phyloP scores from a whole-genome alignment of 768 basidiomycete genomes.

The Trametopsis cervina region DNA sequence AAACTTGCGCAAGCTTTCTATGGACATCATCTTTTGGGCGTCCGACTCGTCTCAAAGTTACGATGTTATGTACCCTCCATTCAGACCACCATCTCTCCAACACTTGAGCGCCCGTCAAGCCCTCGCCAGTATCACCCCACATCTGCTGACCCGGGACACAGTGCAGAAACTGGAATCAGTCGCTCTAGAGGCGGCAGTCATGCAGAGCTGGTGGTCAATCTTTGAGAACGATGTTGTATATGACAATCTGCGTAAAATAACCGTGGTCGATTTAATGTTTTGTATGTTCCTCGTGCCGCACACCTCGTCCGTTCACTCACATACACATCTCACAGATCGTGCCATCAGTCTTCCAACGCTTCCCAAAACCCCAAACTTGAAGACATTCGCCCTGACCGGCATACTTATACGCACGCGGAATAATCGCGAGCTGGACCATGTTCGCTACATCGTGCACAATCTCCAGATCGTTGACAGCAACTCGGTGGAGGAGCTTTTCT shows the following conservation, averaged over 20 bases:
- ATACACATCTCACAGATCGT: background rate
- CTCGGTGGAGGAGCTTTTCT: background rate
- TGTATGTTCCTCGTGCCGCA: background rate
- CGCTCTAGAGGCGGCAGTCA: background rate
- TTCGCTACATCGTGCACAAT: background rate
- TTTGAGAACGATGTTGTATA: background rate
- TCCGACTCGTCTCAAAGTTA: background rate
- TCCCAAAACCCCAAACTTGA: background rate
- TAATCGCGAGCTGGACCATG: background rate
- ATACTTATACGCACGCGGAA: background rate
- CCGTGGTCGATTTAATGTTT: background rate
- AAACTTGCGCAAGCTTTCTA: background rate
- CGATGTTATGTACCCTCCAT: background rate
- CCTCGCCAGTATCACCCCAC: background rate
- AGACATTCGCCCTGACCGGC: background rate
- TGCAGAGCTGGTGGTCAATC: background rate
- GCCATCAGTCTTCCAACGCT: background rate
- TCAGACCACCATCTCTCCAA: background rate
- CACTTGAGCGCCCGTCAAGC: background rate
- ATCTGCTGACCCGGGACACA: background rate
- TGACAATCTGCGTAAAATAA: background rate
- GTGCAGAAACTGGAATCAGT: background rate
- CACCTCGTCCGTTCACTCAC: background rate
- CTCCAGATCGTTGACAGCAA: background rate
- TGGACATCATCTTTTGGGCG: background rate